These are phyloP conservation scores for Trichomonas gallinae DNA, from an alignment of 208 protist species.

Conservation along the genomic window DNA sequence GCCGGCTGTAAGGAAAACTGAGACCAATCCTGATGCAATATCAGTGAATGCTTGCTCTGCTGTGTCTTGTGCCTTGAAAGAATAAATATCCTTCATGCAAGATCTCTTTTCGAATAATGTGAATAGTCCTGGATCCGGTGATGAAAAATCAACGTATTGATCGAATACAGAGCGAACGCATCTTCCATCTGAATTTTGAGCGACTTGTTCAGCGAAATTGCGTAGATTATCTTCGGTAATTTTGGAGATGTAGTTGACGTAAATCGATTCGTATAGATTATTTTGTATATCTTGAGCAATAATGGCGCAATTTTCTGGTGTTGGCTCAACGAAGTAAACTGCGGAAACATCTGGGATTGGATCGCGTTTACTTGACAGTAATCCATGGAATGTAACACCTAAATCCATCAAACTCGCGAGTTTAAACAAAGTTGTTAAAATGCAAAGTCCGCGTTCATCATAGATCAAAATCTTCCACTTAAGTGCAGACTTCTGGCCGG, in stretches of 20 bases:
- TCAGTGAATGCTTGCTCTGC: not conserved
- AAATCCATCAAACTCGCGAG: not conserved
- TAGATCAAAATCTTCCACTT: constrained; percentile 7
- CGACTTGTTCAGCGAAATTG: not conserved
- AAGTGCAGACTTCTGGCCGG: not conserved
- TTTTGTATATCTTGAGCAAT: not conserved
- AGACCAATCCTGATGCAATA: not conserved
- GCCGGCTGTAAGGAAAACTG: not conserved
- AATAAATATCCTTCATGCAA: not conserved
- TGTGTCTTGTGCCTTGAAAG: not conserved
- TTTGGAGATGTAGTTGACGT: not conserved
- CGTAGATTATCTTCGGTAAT: not conserved
- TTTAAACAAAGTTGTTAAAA: not conserved
- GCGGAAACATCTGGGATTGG: not conserved
- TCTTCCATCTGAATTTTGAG: not conserved
- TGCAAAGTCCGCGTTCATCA: not conserved
- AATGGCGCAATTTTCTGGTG: not conserved
- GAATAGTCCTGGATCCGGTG: not conserved
- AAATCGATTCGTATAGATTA: not conserved
- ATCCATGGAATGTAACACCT: not conserved
- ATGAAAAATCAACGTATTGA: constrained; percentile 13
- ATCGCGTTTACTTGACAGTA: not conserved
- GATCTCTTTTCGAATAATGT: not conserved
- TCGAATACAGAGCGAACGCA: not conserved
- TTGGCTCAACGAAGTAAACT: not conserved